A percentile compares a stretch with the other conserved stretches of the same genome.
Conservation (phyloP, 257 asterid genomes). For the Catharanthus roseus region DNA sequence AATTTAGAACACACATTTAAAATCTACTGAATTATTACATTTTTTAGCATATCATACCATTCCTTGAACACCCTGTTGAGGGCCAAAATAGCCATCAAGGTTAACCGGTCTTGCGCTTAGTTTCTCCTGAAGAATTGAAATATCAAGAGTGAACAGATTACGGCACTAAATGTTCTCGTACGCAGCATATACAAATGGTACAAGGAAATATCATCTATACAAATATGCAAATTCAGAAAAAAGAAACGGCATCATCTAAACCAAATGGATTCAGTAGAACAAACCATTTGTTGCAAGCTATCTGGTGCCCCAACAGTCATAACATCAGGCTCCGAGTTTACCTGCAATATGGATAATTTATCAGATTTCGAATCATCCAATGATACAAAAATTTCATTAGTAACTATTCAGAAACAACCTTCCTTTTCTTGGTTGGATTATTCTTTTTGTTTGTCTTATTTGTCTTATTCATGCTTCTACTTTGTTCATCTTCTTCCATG, state of each 20-base stretch:
- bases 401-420: constrained; percentile 43
- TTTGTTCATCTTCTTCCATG: constrained; percentile 69
- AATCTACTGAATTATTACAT: constrained; percentile 7
- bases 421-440: constrained; percentile 64
- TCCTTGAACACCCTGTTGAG: constrained; percentile 76
- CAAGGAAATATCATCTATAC: neutral
- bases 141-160: constrained; percentile 5
- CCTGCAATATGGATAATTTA: constrained; percentile 41
- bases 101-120: constrained; percentile 62
- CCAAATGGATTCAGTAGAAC: constrained; percentile 24
- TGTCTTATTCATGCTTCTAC: constrained; percentile 69
- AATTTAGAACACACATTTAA: constrained; percentile 16
- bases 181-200: neutral
- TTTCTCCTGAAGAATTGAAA: constrained; percentile 54
- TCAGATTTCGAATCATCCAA: neutral
- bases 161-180: neutral
- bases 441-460: constrained; percentile 60
- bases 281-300: constrained; percentile 78
- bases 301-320: constrained; percentile 62
- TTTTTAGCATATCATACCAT: constrained; percentile 49
- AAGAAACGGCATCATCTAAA: constrained; percentile 8
- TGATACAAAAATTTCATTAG: neutral
- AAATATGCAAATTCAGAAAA: neutral
- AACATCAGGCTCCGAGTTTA: constrained; percentile 62
- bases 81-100: constrained; percentile 70